Evolutionary conservation across 2,329 filamentous ascomycete genomes (phyloP).

Genomic region (Metarhizium sp.): DNA sequence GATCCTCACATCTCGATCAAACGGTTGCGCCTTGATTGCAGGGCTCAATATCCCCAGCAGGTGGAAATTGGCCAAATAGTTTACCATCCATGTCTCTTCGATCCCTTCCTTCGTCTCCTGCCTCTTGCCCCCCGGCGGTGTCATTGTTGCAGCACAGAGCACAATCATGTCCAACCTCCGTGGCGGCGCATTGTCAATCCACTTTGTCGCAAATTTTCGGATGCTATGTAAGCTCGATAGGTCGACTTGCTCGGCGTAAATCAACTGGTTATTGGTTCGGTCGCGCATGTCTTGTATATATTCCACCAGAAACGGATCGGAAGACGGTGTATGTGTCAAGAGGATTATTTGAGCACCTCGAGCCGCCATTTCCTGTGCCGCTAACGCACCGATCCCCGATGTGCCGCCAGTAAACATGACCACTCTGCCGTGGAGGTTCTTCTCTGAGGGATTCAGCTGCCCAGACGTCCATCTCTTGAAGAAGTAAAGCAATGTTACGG

Average conservation of each 20-base stretch:
- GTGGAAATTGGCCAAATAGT: constrained; percentile 94
- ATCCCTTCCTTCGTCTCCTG: constrained; percentile 66
- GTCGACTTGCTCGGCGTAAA: constrained; percentile 94
- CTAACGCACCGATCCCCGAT: constrained; percentile 76
- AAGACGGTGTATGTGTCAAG: constrained; percentile 70
- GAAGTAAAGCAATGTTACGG: constrained; percentile 29
- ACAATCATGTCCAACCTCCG: constrained; percentile 85
- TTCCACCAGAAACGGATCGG: constrained; percentile 83
- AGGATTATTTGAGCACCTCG: constrained; percentile 87
- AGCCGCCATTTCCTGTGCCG: constrained; percentile 63
- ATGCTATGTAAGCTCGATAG: constrained; percentile 82
- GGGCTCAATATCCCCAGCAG: constrained; percentile 85
- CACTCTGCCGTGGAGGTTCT: constrained; percentile 87
- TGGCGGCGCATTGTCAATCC: constrained; percentile 92
- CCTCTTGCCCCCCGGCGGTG: constrained; percentile 53
- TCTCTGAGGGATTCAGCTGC: constrained; percentile 62
- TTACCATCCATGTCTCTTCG: constrained; percentile 87
- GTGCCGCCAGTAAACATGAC: constrained; percentile 92
- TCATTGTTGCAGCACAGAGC: constrained; percentile 72
- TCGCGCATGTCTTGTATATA: constrained; percentile 82
- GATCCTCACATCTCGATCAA: constrained; percentile 86
- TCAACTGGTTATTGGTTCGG: constrained; percentile 70
- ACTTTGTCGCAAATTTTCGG: constrained; percentile 88
- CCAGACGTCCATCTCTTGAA: constrained; percentile 73
- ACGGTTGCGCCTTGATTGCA: constrained; percentile 80